These are phyloP conservation scores for Magnaporthiopsis rhizophila DNA, from an alignment of 2,329 filamentous ascomycete species.

Conservation along the genomic window DNA sequence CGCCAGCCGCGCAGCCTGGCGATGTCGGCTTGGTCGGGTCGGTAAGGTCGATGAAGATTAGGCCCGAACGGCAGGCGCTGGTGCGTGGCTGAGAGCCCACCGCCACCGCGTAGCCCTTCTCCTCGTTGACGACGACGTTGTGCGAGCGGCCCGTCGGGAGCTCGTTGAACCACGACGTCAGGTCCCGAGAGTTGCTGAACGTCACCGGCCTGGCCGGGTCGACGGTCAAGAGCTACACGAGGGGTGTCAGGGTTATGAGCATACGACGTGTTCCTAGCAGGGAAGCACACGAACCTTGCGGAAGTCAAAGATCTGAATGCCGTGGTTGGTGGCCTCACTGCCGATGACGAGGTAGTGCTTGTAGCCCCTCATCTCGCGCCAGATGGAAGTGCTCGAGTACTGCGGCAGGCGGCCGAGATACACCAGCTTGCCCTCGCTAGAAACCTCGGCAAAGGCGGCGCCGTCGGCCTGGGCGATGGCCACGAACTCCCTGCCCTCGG, in stretches of 20 bases:
- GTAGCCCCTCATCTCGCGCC: slow-evolving; percentile 42
- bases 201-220: slow-evolving; percentile 28
- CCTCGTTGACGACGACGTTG: slow-evolving; percentile 12
- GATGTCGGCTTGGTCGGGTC: slow-evolving; percentile 43
- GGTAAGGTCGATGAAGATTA: slow-evolving; percentile 51
- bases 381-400: slow-evolving; percentile 23
- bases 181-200: slow-evolving; percentile 5
- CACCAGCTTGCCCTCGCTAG: slow-evolving; percentile 36
- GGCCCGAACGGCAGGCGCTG: slow-evolving; percentile 39
- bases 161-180: slow-evolving; percentile 1
- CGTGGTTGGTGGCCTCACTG: slow-evolving; percentile 38
- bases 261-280: no score
- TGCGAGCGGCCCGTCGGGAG: slow-evolving; percentile 8
- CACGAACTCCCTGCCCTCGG: slow-evolving; percentile 44
- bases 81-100: slow-evolving; percentile 30
- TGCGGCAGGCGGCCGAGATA: slow-evolving; percentile 46
- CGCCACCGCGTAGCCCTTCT: slow-evolving; percentile 36
- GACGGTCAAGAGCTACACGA: slow-evolving; percentile 35
- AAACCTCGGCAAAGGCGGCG: slow-evolving; percentile 45
- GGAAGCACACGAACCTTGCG: slow-evolving; percentile 32
- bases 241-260: no score
- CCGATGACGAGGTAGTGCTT: slow-evolving; percentile 29
- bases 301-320: slow-evolving; percentile 57
- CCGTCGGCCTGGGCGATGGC: slow-evolving; percentile 47
- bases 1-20: slow-evolving; percentile 44